A percentile compares a stretch with the other conserved stretches of the same genome.
Conservation (phyloP, 352 stramenopile species). For the Stramenopiles sp. region DNA sequence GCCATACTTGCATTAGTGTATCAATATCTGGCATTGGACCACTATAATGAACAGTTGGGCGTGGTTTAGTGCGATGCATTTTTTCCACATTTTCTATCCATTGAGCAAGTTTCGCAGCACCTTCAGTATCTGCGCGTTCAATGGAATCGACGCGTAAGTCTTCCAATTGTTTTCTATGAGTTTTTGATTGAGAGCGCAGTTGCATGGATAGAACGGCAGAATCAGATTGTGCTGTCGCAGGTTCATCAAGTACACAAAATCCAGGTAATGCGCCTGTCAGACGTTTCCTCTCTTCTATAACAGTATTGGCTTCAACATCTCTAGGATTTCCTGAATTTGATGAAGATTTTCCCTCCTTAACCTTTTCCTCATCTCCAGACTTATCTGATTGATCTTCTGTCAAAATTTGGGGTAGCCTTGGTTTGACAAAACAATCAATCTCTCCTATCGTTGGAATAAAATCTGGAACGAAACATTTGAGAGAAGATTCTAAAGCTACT, state of each 20-base stretch:
- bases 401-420: slow-evolving; percentile 9
- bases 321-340: too few species aligned
- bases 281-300: too few species aligned
- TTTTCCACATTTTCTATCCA: slow-evolving; percentile 80
- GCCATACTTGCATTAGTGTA: slow-evolving; percentile 62
- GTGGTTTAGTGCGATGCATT: slow-evolving; percentile 54
- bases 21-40: slow-evolving; percentile 72
- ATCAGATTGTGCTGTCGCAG: slow-evolving; percentile 50
- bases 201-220: slow-evolving; percentile 68
- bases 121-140: slow-evolving; percentile 53
- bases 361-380: too few species aligned
- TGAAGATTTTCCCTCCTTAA: too few species aligned
- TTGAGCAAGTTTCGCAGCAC: slow-evolving; percentile 50
- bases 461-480: slow-evolving; percentile 81
- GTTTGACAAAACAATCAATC: slow-evolving; percentile 76
- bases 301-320: too few species aligned
- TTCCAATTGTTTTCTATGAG: slow-evolving; percentile 58
- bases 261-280: too few species aligned
- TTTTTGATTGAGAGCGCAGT: slow-evolving; percentile 40
- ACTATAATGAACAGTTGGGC: slow-evolving; percentile 43
- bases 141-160: slow-evolving; percentile 55
- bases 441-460: slow-evolving; percentile 77
- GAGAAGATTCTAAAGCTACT: slow-evolving; percentile 57
- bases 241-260: slow-evolving; percentile 65
- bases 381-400: too few species aligned